Base-by-base conservation (phyloP, 306 rosid species). In the Cyclanthera cordifolia region DNA sequence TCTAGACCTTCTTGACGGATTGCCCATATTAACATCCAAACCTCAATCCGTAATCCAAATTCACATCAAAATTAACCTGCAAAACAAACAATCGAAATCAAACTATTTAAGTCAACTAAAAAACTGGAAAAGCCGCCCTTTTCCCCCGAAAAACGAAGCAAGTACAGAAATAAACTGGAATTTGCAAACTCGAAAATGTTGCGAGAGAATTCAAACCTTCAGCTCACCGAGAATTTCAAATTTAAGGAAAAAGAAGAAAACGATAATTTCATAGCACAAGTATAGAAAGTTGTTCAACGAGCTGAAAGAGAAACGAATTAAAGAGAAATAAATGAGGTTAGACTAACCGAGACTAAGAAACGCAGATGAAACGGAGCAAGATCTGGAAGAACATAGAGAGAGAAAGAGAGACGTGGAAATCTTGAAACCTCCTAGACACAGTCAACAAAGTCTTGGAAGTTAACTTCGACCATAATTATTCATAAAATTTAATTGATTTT, bases 1-100 rank as follows among this genome's bases (percentile, higher is more conserved):
- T 43, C 34, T 69, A 57, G 56, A 90, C 99, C 96, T 86, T 86
- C 95, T 96, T 19, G 86, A 67, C 70, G 74, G 50, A 61, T 75
- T 90, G 75, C 87, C 95, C 99, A 93, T 90, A 43, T 72, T 52
- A 72, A 79, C 82, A 73, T 79, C 83, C 72, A 74, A 74, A 75
- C 76, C 79, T 79, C 86, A 59, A 70, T 21, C 24, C 48, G 7
- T 27, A 32, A 7, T 49, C 61, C 51, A 53, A 53, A 67, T 63
- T 63, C 27, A 63, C 32, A 63, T 6, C 66, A 64, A 9, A 64
- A 13, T 43, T 37, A 21, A 41, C 51, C 61, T 69, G 60, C 73
- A 51, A 34, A 69, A 50, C 48, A 5, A 30, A 11, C 10, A 25
- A 60, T 39, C 20, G 5, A 37, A 28, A 19, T 20, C 48, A 63